Evolutionary conservation across 108 stramenopile species (phyloP).

Genomic region (Skeletonema grethae): DNA sequence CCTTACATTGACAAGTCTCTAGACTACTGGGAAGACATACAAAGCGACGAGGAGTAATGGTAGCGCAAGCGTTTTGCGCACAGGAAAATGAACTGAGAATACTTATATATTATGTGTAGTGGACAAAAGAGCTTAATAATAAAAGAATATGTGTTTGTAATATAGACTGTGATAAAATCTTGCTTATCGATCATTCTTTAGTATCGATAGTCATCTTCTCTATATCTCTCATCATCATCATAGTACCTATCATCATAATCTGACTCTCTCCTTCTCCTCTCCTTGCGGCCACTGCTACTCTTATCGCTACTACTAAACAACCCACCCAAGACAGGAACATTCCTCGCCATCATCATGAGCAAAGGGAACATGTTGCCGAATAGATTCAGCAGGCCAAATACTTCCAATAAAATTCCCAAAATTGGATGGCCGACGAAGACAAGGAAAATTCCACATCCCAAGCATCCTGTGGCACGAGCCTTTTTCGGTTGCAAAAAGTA

Average conservation of each 20-base stretch:
- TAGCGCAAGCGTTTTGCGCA: background rate
- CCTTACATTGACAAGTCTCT: slow-evolving; percentile 32
- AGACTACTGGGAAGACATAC: slow-evolving; percentile 35
- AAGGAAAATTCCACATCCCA: slow-evolving; percentile 77
- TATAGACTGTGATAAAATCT: background rate
- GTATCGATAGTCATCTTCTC: slow-evolving; percentile 6
- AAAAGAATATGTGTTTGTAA: too few species aligned
- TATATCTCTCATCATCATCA: slow-evolving; percentile 21
- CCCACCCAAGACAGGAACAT: slow-evolving; percentile 76
- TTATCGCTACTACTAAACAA: slow-evolving; percentile 52
- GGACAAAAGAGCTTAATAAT: background rate
- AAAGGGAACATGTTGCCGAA: slow-evolving; percentile 95
- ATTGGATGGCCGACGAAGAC: slow-evolving; percentile 89
- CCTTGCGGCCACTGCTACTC: slow-evolving; percentile 16
- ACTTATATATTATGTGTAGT: background rate
- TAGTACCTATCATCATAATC: slow-evolving; percentile 35
- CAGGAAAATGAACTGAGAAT: background rate
- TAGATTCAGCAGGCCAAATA: slow-evolving; percentile 92
- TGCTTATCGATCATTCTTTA: background rate
- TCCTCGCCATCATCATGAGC: slow-evolving; percentile 63
- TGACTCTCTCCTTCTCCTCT: slow-evolving; percentile 16
- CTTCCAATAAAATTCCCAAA: slow-evolving; percentile 87
- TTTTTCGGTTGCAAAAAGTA: slow-evolving; percentile 91
- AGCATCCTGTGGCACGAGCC: slow-evolving; percentile 82
- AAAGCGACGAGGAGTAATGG: slow-evolving; percentile 4